Conservation (phyloP, 2,329 filamentous ascomycete genomes). For the Lachnellula cervina region DNA sequence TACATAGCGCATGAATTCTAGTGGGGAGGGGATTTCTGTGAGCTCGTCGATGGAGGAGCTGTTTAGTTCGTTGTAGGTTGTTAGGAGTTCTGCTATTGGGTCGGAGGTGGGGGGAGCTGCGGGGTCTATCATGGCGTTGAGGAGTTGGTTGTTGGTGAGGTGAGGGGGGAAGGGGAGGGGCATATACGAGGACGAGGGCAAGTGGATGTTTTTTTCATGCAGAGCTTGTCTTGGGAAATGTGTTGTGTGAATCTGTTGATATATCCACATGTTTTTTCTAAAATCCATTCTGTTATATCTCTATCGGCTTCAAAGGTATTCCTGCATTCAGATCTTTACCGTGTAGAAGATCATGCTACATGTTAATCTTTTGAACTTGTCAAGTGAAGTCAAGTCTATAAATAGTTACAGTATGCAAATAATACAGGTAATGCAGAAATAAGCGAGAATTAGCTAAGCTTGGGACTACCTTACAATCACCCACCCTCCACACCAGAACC, state of each 20-base stretch:
- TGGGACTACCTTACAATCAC: too few relatives aligned
- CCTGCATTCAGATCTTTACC: too few relatives aligned
- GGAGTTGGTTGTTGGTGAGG: neutral
- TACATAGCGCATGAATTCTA: constrained; percentile 78
- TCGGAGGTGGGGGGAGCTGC: constrained; percentile 26
- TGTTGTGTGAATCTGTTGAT: neutral
- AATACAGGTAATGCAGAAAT: too few relatives aligned
- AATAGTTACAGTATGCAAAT: too few relatives aligned
- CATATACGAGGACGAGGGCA: neutral
- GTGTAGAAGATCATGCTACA: too few relatives aligned
- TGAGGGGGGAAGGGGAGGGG: neutral
- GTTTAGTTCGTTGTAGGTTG: constrained; percentile 71
- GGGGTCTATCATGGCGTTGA: constrained; percentile 1
- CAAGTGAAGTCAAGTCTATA: too few relatives aligned
- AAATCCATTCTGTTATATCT: too few relatives aligned
- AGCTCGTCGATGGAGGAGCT: constrained; percentile 55
- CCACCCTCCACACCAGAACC: too few relatives aligned
- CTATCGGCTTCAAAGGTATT: too few relatives aligned
- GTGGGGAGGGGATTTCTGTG: constrained; percentile 59
- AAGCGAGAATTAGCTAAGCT: too few relatives aligned
- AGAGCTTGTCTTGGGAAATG: neutral
- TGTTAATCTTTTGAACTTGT: too few relatives aligned
- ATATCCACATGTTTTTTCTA: too few relatives aligned
- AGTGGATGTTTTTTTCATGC: neutral
- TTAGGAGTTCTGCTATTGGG: constrained; percentile 52